Evolutionary conservation across 257 asterid genomes (phyloP), one percentile per base, ranked within the genome.

Genomic region (Solanum pinnatisectum): DNA sequence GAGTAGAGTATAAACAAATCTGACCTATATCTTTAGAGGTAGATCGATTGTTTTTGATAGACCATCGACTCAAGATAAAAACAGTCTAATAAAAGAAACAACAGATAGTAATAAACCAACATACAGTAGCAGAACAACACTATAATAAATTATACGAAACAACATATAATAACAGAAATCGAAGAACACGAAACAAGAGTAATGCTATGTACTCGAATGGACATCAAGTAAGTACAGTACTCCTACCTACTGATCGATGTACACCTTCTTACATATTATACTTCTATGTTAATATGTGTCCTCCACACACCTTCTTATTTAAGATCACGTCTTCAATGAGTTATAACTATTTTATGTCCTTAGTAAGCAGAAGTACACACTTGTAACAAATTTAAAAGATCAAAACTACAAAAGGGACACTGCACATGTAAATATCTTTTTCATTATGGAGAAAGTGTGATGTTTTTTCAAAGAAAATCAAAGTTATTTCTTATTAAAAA

Each of bases 391-490:
- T 27, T 14, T 30, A 30, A 32, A 14, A 32, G 36, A 13, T 68
- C 71, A 10, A 68, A 70, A 49, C 60, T 49, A 49, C 60, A 49
- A 49, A 49, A 49, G 60, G 60, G 9, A 49, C 60, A 49, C 1
- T 74, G 83, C 59, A 37, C 59, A 76, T 37, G 83, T 46, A 30
- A 78, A 79, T 79, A 79, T 78, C 36, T 40, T 77, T 25, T 78
- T 3, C n/a, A 25, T 25, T 4, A 78, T 16, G 85, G 6, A 27
- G 4, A 27, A 27, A 42, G 63, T 78, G 40, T 79, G n/a, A 79
- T 79, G 39, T 8, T 78, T 39, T n/a, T 77, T 5, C 25, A 73
- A 76, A 23, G 32, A 71, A 35, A n/a, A 39, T 5, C 1, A n/a
- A 40, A 23, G 56, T 39, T 76, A 76, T 76, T 39, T 77, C 60